These are phyloP conservation scores for Tremella yokohamensis DNA, from an alignment of 768 basidiomycete species.

Conservation along the genomic window DNA sequence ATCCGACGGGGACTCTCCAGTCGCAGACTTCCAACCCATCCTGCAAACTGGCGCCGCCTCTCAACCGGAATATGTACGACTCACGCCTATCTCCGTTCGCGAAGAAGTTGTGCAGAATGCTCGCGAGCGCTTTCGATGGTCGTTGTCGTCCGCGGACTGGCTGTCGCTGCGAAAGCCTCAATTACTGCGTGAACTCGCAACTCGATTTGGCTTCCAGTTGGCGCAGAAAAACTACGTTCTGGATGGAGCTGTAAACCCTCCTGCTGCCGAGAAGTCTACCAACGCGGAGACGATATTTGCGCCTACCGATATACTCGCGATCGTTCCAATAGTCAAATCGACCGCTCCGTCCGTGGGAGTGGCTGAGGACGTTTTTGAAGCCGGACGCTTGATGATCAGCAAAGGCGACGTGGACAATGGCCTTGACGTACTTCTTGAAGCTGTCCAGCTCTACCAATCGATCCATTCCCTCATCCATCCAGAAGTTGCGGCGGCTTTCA, in stretches of 20 bases:
- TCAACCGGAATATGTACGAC: conserved; percentile 47
- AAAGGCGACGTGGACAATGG: conserved; percentile 51
- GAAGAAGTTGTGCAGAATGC: conserved; percentile 46
- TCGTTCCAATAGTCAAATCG: conserved; percentile 52
- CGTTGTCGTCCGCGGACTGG: conserved; percentile 43
- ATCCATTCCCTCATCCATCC: conserved; percentile 54
- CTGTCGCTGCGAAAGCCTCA: conserved; percentile 46
- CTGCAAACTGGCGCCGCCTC: conserved; percentile 24
- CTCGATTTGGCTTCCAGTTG: conserved; percentile 52
- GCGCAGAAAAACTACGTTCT: conserved; percentile 51
- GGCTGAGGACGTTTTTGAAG: conserved; percentile 53
- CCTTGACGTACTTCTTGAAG: conserved; percentile 53
- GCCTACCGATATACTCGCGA: conserved; percentile 52
- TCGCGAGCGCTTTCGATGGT: conserved; percentile 51
- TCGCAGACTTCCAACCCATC: conserved; percentile 48
- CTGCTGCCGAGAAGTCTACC: conserved; percentile 28
- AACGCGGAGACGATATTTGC: conserved; percentile 43
- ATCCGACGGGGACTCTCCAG: conserved; percentile 41
- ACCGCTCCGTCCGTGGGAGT: conserved; percentile 51
- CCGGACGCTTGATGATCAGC: conserved; percentile 50
- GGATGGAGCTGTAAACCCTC: conserved; percentile 19
- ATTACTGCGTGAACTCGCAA: conserved; percentile 53
- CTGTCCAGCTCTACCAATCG: conserved; percentile 53
- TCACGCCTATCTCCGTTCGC: conserved; percentile 51
- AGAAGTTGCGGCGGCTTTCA: conserved; percentile 53